Base-by-base conservation (phyloP, 139 green algal species). In the Zygnema cylindricum region DNA sequence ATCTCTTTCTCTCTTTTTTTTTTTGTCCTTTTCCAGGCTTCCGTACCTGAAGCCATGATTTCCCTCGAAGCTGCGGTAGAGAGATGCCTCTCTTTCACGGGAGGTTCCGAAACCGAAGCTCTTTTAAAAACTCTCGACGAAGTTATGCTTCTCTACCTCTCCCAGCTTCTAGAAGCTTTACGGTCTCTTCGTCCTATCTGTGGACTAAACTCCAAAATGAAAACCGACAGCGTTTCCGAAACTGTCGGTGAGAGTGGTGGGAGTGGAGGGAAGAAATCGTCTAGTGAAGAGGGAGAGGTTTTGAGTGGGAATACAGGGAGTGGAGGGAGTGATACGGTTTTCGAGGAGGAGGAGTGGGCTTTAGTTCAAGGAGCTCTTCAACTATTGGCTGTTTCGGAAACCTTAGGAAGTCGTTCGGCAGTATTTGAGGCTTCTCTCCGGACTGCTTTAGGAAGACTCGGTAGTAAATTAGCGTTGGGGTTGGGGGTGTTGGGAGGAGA, bases 51-150 rank as follows among this genome's bases (percentile, higher is more conserved):
- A 32, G 88, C 39, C 0, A 92, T 92, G 32, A 40, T 89, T 32
- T 32, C 84, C 21, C 69, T 96, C 75, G 57, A 85, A 33, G 86
- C 76, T 1, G 90, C 90, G 1, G 76, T 95, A 30, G 86, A 92
- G 30, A 69, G 93, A 35, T 97, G 94, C 81, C 25, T 90, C 1
- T 39, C 35, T 33, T 89, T 90, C 38, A 96, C 89, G 7, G 86
- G 81, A 1, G 94, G 95, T 49, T 95, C 91, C 0, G 93, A 94
- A 91, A 73, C 96, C 76, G 95, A 91, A 1, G 77, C 88, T 16
- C 92, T 97, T 76, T 71, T 94, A 22, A 38, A 35, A 0, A 83
- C 91, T 0, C 55, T 96, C n/a, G 95, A 97, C 82, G 77, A 88
- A 3, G 75, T 75, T 0, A 49, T 94, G 35, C 57, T 90, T 41